These are phyloP conservation scores for Penicillium salamii DNA, from an alignment of 495 filamentous ascomycete species.

Conservation along the genomic window DNA sequence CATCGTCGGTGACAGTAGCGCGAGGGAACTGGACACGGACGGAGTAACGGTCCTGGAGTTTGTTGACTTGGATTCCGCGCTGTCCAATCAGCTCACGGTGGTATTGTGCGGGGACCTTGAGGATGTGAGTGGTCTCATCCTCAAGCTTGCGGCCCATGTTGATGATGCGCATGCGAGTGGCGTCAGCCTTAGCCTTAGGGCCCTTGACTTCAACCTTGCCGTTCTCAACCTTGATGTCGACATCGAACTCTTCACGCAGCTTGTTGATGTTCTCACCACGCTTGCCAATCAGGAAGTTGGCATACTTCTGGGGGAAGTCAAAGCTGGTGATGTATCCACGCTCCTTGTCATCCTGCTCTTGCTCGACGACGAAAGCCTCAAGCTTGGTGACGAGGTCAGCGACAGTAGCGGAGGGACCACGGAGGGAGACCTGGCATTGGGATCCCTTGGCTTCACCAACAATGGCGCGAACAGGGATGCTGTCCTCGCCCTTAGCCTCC, in stretches of 20 bases:
- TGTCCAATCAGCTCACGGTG: constrained; percentile 73
- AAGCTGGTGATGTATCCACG: constrained; percentile 80
- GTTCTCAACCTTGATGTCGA: constrained; percentile 85
- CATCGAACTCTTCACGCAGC: constrained; percentile 93
- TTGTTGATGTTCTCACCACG: constrained; percentile 91
- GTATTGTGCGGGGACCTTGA: constrained; percentile 86
- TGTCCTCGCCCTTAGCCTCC: constrained; percentile 56
- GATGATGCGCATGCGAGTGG: constrained; percentile 72
- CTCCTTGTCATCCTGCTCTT: constrained; percentile 84
- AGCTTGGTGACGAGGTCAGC: constrained; percentile 68
- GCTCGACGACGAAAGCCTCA: constrained; percentile 71
- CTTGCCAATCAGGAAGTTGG: constrained; percentile 89
- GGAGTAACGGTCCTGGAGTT: constrained; percentile 78
- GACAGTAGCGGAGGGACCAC: constrained; percentile 71
- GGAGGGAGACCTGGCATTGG: constrained; percentile 61
- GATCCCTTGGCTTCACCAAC: constrained; percentile 41
- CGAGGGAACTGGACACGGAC: constrained; percentile 94
- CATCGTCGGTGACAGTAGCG: constrained; percentile 60
- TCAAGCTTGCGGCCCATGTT: constrained; percentile 74
- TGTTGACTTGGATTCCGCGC: constrained; percentile 62
- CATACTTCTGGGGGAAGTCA: constrained; percentile 91
- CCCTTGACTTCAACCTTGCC: constrained; percentile 70
- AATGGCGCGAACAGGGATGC: constrained; percentile 71
- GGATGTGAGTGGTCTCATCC: constrained; percentile 78
- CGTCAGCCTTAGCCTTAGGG: constrained; percentile 78